Conservation (phyloP, 805 yeast species). For the Hanseniaspora mollemarum region DNA sequence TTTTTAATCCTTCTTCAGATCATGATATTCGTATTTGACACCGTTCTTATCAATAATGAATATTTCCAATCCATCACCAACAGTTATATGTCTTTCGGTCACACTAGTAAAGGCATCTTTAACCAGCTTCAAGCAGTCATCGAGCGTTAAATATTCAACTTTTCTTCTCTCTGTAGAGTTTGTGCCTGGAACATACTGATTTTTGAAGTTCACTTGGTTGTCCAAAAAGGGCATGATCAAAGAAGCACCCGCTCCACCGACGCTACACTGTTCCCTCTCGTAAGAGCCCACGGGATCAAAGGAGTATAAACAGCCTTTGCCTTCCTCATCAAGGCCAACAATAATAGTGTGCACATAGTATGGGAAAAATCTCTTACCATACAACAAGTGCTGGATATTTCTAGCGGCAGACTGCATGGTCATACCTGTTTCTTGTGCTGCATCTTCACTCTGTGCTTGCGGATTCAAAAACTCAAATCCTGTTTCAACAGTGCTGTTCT, state of each 20-base stretch:
- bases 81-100: constrained; percentile 96
- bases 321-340: constrained; percentile 79
- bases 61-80: constrained; percentile 92
- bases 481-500: constrained; percentile 41
- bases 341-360: constrained; percentile 90
- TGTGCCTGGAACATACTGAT: constrained; percentile 73
- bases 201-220: constrained; percentile 91
- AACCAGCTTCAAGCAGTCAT: constrained; percentile 77
- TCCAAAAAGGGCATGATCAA: constrained; percentile 95
- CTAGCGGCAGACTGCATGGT: constrained; percentile 71
- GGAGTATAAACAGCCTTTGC: constrained; percentile 89
- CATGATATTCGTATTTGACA: constrained; percentile 67
- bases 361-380: constrained; percentile 91
- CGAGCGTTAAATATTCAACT: constrained; percentile 55
- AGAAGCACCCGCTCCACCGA: constrained; percentile 95
- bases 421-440: constrained; percentile 31
- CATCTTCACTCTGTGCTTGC: not conserved
- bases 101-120: constrained; percentile 93
- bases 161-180: constrained; percentile 55
- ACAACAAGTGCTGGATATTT: constrained; percentile 75
- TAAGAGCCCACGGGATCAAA: constrained; percentile 97
- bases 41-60: constrained; percentile 89
- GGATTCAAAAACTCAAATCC: constrained; percentile 10
- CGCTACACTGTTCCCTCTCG: constrained; percentile 93
- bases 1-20: constrained; percentile 69